phyloP scores from a whole-genome alignment of 768 basidiomycete genomes.

The Kwoniella shandongensis region DNA sequence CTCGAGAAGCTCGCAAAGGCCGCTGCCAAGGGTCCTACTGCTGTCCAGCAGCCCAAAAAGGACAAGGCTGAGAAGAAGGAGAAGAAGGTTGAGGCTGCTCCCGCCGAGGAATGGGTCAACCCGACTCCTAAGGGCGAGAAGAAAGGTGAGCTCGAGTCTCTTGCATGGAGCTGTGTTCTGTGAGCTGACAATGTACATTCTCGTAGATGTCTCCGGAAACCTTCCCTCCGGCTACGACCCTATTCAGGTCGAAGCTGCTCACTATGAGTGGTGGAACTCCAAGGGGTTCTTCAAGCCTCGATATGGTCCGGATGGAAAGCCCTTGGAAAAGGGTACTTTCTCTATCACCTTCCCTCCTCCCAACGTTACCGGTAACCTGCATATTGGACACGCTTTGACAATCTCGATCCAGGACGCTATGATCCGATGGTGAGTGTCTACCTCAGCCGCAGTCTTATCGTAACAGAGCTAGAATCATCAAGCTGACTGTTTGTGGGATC shows the following conservation, averaged over 20 bases:
- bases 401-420: constrained; percentile 86
- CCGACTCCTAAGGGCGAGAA: constrained; percentile 86
- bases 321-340: constrained; percentile 68
- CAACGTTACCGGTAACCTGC: constrained; percentile 92
- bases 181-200: too few species aligned
- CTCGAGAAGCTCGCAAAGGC: constrained; percentile 57
- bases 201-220: constrained; percentile 75
- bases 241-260: constrained; percentile 85
- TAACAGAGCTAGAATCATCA: not conserved
- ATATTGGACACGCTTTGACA: constrained; percentile 93
- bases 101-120: constrained; percentile 70
- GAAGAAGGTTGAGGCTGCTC: constrained; percentile 67
- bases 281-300: constrained; percentile 84
- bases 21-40: constrained; percentile 54
- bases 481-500: constrained; percentile 7
- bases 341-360: constrained; percentile 90
- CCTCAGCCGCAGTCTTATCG: not conserved
- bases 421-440: constrained; percentile 71
- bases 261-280: constrained; percentile 97
- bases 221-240: constrained; percentile 96
- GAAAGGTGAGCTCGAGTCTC: constrained; percentile 66
- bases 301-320: constrained; percentile 59
- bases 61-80: constrained; percentile 67
- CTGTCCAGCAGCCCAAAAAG: constrained; percentile 63
- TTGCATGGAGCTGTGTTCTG: too few species aligned